Base-by-base conservation (phyloP, 2,329 filamentous ascomycete species). In the Colletotrichum lupini region DNA sequence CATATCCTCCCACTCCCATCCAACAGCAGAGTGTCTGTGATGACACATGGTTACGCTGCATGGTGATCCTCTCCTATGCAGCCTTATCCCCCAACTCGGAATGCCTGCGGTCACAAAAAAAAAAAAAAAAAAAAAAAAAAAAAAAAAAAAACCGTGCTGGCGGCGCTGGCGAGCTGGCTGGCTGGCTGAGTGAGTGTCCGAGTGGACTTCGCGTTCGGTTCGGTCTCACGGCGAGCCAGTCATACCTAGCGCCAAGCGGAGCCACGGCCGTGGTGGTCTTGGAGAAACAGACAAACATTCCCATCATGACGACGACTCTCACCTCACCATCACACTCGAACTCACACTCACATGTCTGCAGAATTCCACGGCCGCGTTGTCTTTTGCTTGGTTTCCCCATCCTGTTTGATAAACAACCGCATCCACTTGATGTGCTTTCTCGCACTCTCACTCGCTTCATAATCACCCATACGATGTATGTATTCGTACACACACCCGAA, bases 61-160 rank as follows among this genome's bases (percentile, higher is more conserved):
- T 57, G 58, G 30, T 58, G 64, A 72, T 72, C 68, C 52, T 62
- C 68, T 72, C 49, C 22, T 64, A 72, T 72, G 68, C 68, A 72
- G 68, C 68, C 68, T 72, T 72, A 72, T 72, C 68, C 68, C 57
- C 57, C 49, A 61, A 61, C 52, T 58, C 64, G 58, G 68, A 52
- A 49, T n/a, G 66, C 24, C 64, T 42, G 26, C 28, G 26, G 26
- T 24, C 52, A 14, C 32, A 32, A 24, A 16, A n/a, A 14, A 14
- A 37, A n/a, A 14, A 14, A 37, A n/a, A 14, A 14, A 37, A n/a
- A 14, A 14, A 37, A n/a, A n/a, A 32, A 24, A 16, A 32, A 24
- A 16, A 32, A 24, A 16, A 32, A 24, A 16, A n/a, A 14, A 14
- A 37, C 37, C 14, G 37, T 16, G 37, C 37, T 37, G 35, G 35